These are phyloP conservation scores for Geotrichum cucujoidarum DNA, from an alignment of 1,139 yeast genomes.

Conservation along the genomic window DNA sequence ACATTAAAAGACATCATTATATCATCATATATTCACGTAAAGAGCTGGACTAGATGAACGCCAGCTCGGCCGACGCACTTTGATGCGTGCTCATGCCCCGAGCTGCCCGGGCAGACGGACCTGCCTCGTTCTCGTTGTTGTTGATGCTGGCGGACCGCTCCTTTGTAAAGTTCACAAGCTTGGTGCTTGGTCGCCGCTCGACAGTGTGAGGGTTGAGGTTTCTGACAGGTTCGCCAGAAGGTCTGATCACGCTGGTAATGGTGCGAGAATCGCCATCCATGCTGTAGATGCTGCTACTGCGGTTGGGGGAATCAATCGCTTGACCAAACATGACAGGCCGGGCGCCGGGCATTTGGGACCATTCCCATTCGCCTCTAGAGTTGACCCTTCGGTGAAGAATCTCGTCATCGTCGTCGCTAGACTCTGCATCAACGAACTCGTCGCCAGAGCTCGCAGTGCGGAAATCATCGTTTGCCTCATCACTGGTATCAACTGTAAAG, in stretches of 20 bases:
- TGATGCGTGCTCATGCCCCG: neutral
- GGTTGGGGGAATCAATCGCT: slow-evolving; percentile 10
- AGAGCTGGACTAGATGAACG: slow-evolving; percentile 1
- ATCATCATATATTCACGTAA: no score
- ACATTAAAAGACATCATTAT: no score
- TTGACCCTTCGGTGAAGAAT: slow-evolving; percentile 34
- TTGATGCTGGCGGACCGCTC: slow-evolving; percentile 8
- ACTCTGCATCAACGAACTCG: slow-evolving; percentile 19
- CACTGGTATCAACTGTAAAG: slow-evolving; percentile 21
- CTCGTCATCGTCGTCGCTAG: slow-evolving; percentile 23
- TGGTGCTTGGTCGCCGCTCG: slow-evolving; percentile 4
- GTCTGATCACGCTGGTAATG: neutral
- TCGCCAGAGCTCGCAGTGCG: slow-evolving; percentile 29
- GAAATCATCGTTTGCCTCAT: slow-evolving; percentile 16
- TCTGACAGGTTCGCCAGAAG: neutral
- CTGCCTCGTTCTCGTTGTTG: neutral
- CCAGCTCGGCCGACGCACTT: slow-evolving; percentile 2
- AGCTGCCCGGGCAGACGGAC: neutral
- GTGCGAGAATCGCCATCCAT: slow-evolving; percentile 6
- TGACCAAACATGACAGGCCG: slow-evolving; percentile 13
- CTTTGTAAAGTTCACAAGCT: slow-evolving; percentile 9
- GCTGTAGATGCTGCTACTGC: slow-evolving; percentile 14
- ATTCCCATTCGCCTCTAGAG: slow-evolving; percentile 34
- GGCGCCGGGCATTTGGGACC: slow-evolving; percentile 28
- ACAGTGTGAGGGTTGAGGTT: neutral